Percentiles rank a stretch among this genome's conserved stretches.
These are phyloP conservation scores for Coniella vitis DNA, from an alignment of 2,329 filamentous ascomycete genomes.

Conservation along the genomic window DNA sequence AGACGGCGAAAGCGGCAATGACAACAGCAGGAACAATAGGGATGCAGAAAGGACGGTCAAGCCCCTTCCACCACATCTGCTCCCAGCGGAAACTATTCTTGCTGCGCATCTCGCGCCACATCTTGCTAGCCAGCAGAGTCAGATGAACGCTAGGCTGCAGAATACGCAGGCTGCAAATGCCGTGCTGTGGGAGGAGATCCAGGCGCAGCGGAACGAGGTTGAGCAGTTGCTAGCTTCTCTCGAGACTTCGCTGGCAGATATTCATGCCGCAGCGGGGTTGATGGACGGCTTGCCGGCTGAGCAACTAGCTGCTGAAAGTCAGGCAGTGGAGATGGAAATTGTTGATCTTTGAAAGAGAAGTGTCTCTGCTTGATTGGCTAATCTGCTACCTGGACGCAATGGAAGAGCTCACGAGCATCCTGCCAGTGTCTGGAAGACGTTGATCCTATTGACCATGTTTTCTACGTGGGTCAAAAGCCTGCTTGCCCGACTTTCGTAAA, in stretches of 20 bases:
- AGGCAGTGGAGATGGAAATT: conserved; percentile 37
- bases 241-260: conserved; percentile 46
- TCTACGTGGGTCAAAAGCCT: no score
- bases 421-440: no score
- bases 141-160: conserved; percentile 51
- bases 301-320: conserved; percentile 44
- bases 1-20: neutral
- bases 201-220: conserved; percentile 48
- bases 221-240: conserved; percentile 41
- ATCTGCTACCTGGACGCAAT: no score
- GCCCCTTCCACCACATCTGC: conserved; percentile 39
- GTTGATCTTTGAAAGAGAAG: conserved; percentile 12
- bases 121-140: conserved; percentile 45
- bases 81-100: conserved; percentile 46
- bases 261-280: conserved; percentile 44
- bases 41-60: neutral
- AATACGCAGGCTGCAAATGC: conserved; percentile 52
- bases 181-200: conserved; percentile 43
- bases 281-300: conserved; percentile 37
- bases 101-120: conserved; percentile 49
- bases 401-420: no score
- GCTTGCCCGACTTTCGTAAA: no score
- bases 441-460: no score
- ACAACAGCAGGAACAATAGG: neutral
- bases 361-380: neutral